Conservation (phyloP, 192 early-diverging fungal genomes). For the Coemansia umbellata region DNA sequence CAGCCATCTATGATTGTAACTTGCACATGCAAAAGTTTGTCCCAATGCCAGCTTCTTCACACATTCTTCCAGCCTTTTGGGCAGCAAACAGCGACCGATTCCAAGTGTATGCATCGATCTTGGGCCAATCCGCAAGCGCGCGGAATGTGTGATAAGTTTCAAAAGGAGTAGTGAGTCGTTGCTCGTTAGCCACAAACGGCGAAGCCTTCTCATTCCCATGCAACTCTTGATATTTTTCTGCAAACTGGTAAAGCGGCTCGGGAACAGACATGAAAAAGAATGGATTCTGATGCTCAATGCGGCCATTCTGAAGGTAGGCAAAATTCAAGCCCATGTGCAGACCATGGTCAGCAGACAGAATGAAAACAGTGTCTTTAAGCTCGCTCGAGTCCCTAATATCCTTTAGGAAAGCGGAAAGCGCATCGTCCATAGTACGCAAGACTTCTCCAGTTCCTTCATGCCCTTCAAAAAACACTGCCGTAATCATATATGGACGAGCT, state of each 20-base stretch:
- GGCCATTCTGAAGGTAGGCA: slow-evolving; percentile 32
- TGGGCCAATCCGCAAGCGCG: slow-evolving; percentile 34
- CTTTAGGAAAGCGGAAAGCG: slow-evolving; percentile 19
- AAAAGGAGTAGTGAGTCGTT: slow-evolving; percentile 37
- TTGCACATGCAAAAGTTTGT: slow-evolving; percentile 39
- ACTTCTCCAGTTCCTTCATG: slow-evolving; percentile 49
- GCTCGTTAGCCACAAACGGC: slow-evolving; percentile 32
- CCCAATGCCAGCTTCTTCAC: slow-evolving; percentile 36
- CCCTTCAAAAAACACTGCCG: slow-evolving; percentile 26
- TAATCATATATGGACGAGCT: slow-evolving; percentile 30
- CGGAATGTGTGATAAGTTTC: slow-evolving; percentile 38
- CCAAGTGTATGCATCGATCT: slow-evolving; percentile 13
- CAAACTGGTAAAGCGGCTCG: slow-evolving; percentile 32
- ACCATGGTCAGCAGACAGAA: slow-evolving; percentile 34
- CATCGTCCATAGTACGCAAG: slow-evolving; percentile 23
- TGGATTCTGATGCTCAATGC: slow-evolving; percentile 47
- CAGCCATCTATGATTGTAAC: too few relatives aligned
- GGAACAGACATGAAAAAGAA: slow-evolving; percentile 37
- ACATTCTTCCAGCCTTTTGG: slow-evolving; percentile 21
- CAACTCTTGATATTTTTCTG: slow-evolving; percentile 13
- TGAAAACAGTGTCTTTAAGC: slow-evolving; percentile 33
- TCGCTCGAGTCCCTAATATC: slow-evolving; percentile 25
- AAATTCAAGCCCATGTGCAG: slow-evolving; percentile 50
- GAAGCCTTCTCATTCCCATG: slow-evolving; percentile 12
- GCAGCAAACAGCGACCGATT: slow-evolving; percentile 31